Evolutionary conservation across 208 protist genomes (phyloP).

Genomic region (Trypanosoma lewisi): DNA sequence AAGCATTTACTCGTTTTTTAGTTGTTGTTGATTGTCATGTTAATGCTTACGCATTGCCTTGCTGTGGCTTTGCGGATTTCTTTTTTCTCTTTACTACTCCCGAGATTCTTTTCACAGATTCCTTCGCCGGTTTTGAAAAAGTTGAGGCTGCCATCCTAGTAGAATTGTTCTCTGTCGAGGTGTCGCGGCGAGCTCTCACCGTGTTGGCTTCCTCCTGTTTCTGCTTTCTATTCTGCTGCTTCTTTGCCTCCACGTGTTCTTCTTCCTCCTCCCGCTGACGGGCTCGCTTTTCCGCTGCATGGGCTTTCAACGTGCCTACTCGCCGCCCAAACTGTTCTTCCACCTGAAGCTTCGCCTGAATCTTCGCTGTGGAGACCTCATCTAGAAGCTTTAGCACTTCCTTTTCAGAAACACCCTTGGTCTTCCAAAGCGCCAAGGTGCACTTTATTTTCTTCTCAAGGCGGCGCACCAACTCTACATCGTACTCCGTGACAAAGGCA

Average conservation of each 20-base stretch:
- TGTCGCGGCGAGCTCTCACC: not conserved
- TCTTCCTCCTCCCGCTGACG: not conserved
- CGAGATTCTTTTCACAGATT: not conserved
- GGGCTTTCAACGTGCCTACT: slow-evolving; percentile 56
- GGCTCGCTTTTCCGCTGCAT: slow-evolving; percentile 41
- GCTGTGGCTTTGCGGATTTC: slow-evolving; percentile 6
- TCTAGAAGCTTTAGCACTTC: slow-evolving; percentile 67
- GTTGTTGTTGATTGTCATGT: not conserved
- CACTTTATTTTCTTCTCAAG: slow-evolving; percentile 53
- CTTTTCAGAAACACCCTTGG: slow-evolving; percentile 45
- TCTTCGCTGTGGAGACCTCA: slow-evolving; percentile 78
- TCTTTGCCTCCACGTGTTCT: too few species aligned
- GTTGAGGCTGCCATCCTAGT: not conserved
- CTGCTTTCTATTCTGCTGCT: not conserved
- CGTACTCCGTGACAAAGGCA: slow-evolving; percentile 78
- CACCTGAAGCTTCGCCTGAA: slow-evolving; percentile 78
- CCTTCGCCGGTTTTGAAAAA: not conserved
- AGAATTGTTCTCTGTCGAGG: not conserved
- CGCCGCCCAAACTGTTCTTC: slow-evolving; percentile 71
- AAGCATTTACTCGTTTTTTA: too few species aligned
- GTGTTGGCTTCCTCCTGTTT: not conserved
- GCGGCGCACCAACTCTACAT: slow-evolving; percentile 68
- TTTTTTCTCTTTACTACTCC: not conserved
- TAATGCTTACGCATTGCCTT: slow-evolving; percentile 9
- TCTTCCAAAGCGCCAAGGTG: slow-evolving; percentile 46